A percentile compares a stretch with the other conserved stretches of the same genome.
Conservation (phyloP, 768 basidiomycete genomes). For the Artomyces pyxidatus region DNA sequence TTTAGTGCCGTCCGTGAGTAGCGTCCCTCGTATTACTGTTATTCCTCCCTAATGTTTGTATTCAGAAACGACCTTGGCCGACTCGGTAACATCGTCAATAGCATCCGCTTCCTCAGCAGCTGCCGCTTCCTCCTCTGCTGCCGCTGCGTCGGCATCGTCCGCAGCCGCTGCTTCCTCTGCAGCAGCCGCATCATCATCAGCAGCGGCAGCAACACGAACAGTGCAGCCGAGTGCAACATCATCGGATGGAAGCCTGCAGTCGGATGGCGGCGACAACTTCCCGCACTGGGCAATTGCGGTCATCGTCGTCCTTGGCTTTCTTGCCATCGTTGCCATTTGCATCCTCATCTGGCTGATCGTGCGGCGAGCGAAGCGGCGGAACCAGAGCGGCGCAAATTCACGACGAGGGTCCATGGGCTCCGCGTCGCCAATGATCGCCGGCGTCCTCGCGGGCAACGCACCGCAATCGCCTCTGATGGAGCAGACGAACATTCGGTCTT, state of each 20-base stretch:
- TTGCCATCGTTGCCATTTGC: conserved; percentile 67
- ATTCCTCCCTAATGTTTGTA: conserved; percentile 12
- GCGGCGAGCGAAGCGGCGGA: conserved; percentile 52
- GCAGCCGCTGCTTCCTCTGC: conserved; percentile 19
- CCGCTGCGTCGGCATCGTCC: conserved; percentile 16
- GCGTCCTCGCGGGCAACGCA: conserved; percentile 42
- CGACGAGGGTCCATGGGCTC: conserved; percentile 74
- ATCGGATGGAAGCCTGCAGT: conserved; percentile 36
- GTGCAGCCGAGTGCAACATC: conserved; percentile 4
- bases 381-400: conserved; percentile 32
- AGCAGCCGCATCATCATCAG: conserved; percentile 19
- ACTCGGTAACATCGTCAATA: conserved; percentile 54
- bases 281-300: conserved; percentile 92
- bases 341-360: conserved; percentile 66
- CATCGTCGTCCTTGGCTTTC: conserved; percentile 77
- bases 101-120: conserved; percentile 32
- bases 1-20: conserved; percentile 78
- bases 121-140: conserved; percentile 23
- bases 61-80: conserved; percentile 68
- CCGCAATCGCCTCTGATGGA: conserved; percentile 43
- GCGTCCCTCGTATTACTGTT: background rate
- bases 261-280: conserved; percentile 36
- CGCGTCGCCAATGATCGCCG: conserved; percentile 76
- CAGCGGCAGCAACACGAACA: conserved; percentile 5
- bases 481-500: conserved; percentile 23